Conservation (phyloP, 1,284 basidiomycete genomes). For the Erythrobasidium hasegawianum region DNA sequence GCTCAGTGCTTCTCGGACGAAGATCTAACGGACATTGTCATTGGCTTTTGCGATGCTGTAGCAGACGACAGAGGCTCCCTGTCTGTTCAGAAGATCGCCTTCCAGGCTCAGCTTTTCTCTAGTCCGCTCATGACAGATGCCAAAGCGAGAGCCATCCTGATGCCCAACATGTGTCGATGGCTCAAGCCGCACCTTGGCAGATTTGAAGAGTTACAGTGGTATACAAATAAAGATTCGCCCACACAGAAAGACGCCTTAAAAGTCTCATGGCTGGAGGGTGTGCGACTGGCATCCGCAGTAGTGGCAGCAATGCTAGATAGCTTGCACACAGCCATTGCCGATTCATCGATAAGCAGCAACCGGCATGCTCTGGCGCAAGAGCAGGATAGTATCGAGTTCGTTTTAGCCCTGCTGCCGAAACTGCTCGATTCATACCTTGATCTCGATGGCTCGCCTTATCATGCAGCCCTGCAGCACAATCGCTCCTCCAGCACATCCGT, state of each 20-base stretch:
- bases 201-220: constrained; percentile 69
- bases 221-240: constrained; percentile 64
- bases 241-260: constrained; percentile 65
- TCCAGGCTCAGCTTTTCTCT: constrained; percentile 86
- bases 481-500: constrained; percentile 62
- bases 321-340: constrained; percentile 73
- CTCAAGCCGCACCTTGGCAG: constrained; percentile 92
- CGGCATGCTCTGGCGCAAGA: constrained; percentile 66
- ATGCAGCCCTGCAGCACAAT: constrained; percentile 66
- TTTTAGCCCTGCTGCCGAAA: constrained; percentile 79
- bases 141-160: constrained; percentile 71
- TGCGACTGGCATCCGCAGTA: constrained; percentile 59
- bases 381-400: constrained; percentile 87
- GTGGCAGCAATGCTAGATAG: constrained; percentile 83
- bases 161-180: constrained; percentile 86
- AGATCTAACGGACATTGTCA: constrained; percentile 79
- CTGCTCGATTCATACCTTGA: constrained; percentile 84
- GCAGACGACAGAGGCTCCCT: constrained; percentile 75
- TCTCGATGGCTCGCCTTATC: constrained; percentile 64
- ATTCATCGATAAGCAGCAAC: constrained; percentile 62
- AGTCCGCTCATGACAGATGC: constrained; percentile 80
- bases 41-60: constrained; percentile 78
- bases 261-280: constrained; percentile 85
- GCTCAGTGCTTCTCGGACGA: constrained; percentile 70
- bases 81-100: constrained; percentile 85